phyloP scores from a whole-genome alignment of 164 flowering plant species.

The Stephania japonica region DNA sequence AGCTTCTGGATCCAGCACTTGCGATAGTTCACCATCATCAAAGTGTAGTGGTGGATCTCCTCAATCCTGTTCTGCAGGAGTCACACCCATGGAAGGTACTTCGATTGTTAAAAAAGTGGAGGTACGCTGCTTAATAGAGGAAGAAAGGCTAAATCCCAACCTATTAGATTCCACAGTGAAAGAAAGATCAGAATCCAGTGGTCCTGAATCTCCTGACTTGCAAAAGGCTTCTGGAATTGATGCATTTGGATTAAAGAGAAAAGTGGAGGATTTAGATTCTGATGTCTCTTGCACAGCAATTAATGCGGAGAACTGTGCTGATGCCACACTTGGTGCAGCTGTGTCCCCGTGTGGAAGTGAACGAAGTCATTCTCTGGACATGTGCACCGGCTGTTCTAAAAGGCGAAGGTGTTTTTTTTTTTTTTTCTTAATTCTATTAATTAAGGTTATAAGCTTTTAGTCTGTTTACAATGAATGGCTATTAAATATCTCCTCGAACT shows the following conservation, averaged over 20 bases:
- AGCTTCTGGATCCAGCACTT: conserved; percentile 11
- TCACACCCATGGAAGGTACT: conserved; percentile 3
- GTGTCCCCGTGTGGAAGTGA: conserved; percentile 16
- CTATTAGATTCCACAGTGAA: conserved; percentile 13
- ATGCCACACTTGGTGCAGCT: conserved; percentile 14
- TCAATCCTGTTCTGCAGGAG: conserved; percentile 10
- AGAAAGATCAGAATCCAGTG: conserved; percentile 10
- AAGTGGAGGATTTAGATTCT: conserved; percentile 15
- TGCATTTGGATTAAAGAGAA: conserved; percentile 20
- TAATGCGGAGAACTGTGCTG: conserved; percentile 17
- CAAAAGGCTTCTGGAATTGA: conserved; percentile 6
- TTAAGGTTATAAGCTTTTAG: background rate
- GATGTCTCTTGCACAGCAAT: conserved; percentile 23
- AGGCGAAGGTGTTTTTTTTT: conserved; percentile 31
- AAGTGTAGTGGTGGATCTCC: conserved; percentile 12
- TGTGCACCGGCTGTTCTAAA: conserved; percentile 23
- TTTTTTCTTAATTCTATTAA: background rate
- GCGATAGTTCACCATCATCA: conserved; percentile 9
- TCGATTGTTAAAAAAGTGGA: conserved; percentile 13
- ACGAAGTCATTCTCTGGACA: conserved; percentile 9
- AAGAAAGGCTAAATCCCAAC: conserved; percentile 11
- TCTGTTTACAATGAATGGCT: background rate
- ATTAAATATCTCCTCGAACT: background rate
- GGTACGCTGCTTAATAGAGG: conserved; percentile 12
- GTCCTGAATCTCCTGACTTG: conserved; percentile 3